Evolutionary conservation across 345 rosid species (phyloP), one percentile per base, ranked within the genome.

Genomic region (Viola odorata): DNA sequence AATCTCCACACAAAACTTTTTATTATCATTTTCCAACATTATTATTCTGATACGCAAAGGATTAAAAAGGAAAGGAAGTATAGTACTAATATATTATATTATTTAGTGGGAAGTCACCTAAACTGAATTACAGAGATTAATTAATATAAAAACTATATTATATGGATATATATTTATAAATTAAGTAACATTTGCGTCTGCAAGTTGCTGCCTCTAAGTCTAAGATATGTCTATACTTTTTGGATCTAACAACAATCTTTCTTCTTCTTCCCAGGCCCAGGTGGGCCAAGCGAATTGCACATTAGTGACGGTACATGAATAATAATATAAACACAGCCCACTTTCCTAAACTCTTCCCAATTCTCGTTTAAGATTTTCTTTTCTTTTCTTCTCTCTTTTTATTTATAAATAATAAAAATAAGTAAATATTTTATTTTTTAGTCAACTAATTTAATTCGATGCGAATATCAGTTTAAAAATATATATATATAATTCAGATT

Each of bases 81-180:
- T 54, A 64, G 69, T 62, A 69, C 59, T 40, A 9, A n/a, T n/a
- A n/a, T n/a, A n/a, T n/a, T n/a, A n/a, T n/a, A n/a, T n/a, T n/a
- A n/a, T n/a, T n/a, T 69, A 69, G 76, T 78, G 83, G 74, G 57
- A 67, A 65, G 70, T 76, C 78, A 65, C 79, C 85, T 69, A 81
- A 73, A 73, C 41, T 62, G 41, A 38, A 45, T 65, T 49, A 16
- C 9, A 45, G 8, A 61, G 42, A 42, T 37, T 51, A 45, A 15
- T 0, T 11, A 3, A 8, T 39, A 62, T 10, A 15, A 4, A 50
- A 44, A 52, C 45, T 23, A 61, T 69, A 65, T 61, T 74, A 70
- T 69, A 70, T 61, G 36, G 50, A 67, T 41, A 44, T 58, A 49
- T 52, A 63, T 49, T 56, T 61, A 55, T 58, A 58, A 69, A 59